Evolutionary conservation across 1,284 basidiomycete genomes (phyloP).

Genomic region (Cryptococcus neoformans): DNA sequence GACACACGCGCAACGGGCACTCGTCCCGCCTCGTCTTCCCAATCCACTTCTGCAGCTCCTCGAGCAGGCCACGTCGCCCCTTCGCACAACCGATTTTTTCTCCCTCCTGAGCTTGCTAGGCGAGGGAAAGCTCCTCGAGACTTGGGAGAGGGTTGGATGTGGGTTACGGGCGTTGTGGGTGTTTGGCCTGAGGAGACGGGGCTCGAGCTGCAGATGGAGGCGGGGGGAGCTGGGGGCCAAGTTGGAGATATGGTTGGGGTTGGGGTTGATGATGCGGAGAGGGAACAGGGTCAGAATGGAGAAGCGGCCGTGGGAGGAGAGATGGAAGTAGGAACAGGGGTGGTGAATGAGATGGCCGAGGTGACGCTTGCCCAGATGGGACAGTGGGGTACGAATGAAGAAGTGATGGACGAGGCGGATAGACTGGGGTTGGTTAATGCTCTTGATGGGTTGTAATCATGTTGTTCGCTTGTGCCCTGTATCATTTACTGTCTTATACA

Average conservation of each 20-base stretch:
- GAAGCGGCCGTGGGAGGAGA: too few relatives aligned
- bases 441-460: constrained; percentile 7
- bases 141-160: constrained; percentile 30
- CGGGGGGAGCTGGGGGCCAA: too few relatives aligned
- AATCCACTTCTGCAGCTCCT: constrained; percentile 1
- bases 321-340: too few relatives aligned
- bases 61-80: constrained; percentile 34
- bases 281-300: too few relatives aligned
- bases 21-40: neutral
- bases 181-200: constrained; percentile 8
- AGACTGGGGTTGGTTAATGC: constrained; percentile 15
- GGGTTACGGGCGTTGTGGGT: constrained; percentile 18
- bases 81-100: constrained; percentile 27
- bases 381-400: neutral
- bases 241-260: too few relatives aligned
- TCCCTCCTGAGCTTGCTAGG: constrained; percentile 17
- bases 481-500: neutral
- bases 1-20: constrained; percentile 14
- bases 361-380: neutral
- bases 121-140: constrained; percentile 22
- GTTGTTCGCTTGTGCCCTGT: neutral
- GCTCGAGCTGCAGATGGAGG: too few relatives aligned
- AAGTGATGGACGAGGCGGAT: constrained; percentile 9
- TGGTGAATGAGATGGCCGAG: neutral
- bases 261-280: too few relatives aligned